Conservation (phyloP, 2,329 filamentous ascomycete species). For the Aspergillus oerlinghausenensis region DNA sequence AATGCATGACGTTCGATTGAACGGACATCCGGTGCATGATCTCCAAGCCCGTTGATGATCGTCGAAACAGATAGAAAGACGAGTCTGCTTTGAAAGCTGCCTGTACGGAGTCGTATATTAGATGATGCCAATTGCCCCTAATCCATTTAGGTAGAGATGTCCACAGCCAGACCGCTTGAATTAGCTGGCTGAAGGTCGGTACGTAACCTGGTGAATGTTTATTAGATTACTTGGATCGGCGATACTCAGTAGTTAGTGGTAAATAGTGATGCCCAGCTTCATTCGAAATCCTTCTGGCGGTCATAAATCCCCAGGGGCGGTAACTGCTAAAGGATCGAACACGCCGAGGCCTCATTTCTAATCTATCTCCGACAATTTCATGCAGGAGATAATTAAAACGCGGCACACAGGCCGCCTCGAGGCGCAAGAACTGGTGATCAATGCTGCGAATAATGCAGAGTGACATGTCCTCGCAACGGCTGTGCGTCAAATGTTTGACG, state of each 20-base stretch:
- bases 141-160: not conserved
- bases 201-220: not conserved
- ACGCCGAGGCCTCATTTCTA: not conserved
- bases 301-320: not conserved
- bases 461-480: conserved; percentile 15
- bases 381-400: not conserved
- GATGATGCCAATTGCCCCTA: not conserved
- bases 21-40: not conserved
- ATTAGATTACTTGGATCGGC: not conserved
- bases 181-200: not conserved
- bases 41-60: not conserved
- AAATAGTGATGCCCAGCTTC: not conserved
- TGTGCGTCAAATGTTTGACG: conserved; percentile 13
- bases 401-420: conserved; percentile 9
- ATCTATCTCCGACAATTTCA: not conserved
- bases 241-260: not conserved
- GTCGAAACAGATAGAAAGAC: not conserved
- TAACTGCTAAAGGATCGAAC: not conserved
- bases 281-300: not conserved
- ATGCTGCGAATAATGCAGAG: conserved; percentile 14
- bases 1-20: not conserved
- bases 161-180: not conserved
- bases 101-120: no score
- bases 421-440: conserved; percentile 18
- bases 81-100: not conserved